A percentile compares a stretch with the other conserved stretches of the same genome.
Conservation (phyloP, 805 yeast genomes). For the Tetrapisispora pingtungensis region DNA sequence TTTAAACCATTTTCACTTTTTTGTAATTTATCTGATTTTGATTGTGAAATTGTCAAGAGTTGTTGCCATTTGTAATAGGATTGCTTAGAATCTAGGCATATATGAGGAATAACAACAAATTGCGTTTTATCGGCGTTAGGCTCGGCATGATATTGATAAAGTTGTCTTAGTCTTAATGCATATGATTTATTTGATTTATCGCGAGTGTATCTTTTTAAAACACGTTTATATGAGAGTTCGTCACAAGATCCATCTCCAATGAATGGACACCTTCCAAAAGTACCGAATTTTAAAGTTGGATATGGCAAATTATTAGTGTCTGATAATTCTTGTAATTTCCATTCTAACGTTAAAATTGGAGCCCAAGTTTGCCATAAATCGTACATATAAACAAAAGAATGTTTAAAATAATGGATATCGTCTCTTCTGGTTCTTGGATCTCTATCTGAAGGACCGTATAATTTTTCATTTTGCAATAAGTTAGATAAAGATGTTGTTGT, state of each 20-base stretch:
- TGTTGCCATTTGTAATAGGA: slow-evolving; percentile 13
- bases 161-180: slow-evolving; percentile 23
- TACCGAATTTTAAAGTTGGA: slow-evolving; percentile 26
- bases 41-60: neutral
- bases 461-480: slow-evolving; percentile 71
- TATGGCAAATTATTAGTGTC: slow-evolving; percentile 26
- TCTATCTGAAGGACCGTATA: slow-evolving; percentile 79
- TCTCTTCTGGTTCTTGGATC: slow-evolving; percentile 80
- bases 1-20: no score
- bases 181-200: slow-evolving; percentile 25
- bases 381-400: slow-evolving; percentile 65
- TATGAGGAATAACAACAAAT: slow-evolving; percentile 18
- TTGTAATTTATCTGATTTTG: neutral
- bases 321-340: slow-evolving; percentile 38
- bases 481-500: slow-evolving; percentile 39
- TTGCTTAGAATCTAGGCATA: slow-evolving; percentile 15
- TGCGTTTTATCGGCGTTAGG: slow-evolving; percentile 10
- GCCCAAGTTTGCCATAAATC: slow-evolving; percentile 70
- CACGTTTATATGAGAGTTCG: slow-evolving; percentile 22
- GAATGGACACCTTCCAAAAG: slow-evolving; percentile 71
- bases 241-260: slow-evolving; percentile 41
- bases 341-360: slow-evolving; percentile 77
- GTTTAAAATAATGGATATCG: slow-evolving; percentile 72
- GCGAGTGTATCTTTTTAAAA: slow-evolving; percentile 24
- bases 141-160: slow-evolving; percentile 24